phyloP scores from a whole-genome alignment of 495 filamentous ascomycete species.

The Annulohypoxylon bovei region DNA sequence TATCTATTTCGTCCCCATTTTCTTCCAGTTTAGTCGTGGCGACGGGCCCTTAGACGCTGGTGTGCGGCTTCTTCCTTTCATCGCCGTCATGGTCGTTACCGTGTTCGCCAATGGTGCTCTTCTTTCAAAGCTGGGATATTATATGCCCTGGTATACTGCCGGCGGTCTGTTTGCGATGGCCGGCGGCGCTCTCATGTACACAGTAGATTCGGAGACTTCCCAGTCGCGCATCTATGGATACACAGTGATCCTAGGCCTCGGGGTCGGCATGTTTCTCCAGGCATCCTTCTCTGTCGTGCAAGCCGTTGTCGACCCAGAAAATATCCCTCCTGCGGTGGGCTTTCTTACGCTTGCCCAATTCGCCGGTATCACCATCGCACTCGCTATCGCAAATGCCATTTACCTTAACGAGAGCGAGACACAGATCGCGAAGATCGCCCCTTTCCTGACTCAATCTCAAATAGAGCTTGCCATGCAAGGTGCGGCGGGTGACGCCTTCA shows the following conservation, averaged over 20 bases:
- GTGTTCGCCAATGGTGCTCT: slow-evolving; percentile 55
- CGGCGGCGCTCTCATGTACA: slow-evolving; percentile 51
- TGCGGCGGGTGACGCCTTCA: not conserved
- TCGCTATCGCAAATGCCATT: not conserved
- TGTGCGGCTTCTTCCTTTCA: slow-evolving; percentile 61
- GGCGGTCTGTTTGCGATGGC: slow-evolving; percentile 56
- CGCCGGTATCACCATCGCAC: slow-evolving; percentile 3
- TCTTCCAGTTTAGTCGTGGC: slow-evolving; percentile 56
- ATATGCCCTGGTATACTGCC: slow-evolving; percentile 66
- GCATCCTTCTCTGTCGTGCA: slow-evolving; percentile 29
- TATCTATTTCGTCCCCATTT: slow-evolving; percentile 60
- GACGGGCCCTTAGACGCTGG: slow-evolving; percentile 49
- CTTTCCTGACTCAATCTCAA: not conserved
- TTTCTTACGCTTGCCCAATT: slow-evolving; percentile 3
- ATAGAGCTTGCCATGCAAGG: slow-evolving; percentile 1
- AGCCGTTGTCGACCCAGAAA: not conserved
- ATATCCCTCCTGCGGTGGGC: not conserved
- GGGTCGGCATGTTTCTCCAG: slow-evolving; percentile 48
- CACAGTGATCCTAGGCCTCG: slow-evolving; percentile 58
- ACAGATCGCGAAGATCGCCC: not conserved
- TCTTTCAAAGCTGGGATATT: slow-evolving; percentile 59
- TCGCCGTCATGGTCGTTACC: slow-evolving; percentile 52
- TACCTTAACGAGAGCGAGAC: not conserved
- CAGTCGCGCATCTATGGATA: slow-evolving; percentile 60
- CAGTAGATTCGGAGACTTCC: slow-evolving; percentile 45